Base-by-base conservation (phyloP, 208 protist genomes). In the Phytomonas sp. region DNA sequence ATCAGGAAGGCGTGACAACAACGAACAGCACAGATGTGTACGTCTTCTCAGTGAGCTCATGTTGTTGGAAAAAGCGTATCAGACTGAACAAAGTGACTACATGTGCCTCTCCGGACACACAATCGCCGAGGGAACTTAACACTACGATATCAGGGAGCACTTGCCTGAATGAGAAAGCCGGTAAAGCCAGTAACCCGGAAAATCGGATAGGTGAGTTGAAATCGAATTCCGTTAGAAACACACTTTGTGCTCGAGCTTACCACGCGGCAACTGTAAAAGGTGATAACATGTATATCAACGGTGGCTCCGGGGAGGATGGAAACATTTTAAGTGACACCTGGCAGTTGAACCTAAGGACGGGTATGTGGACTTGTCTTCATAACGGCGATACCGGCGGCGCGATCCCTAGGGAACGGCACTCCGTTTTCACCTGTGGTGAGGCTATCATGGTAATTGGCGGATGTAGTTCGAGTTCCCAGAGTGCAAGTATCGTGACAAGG, bases 361-460 rank as follows among this genome's bases (percentile, higher is more conserved):
- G 79, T 19, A 69, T 65, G 45, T 94, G 88, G 88, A 64, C 42
- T 49, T 81, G 76, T 62, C 62, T 92, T 29, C 88, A 94, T 74
- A 71, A 72, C 60, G 88, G 86, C 49, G 74, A 64, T 49, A 85
- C 71, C 63, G 82, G 80, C 7, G 88, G 90, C 67, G 80, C 86
- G 49, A 70, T 86, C 49, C 83, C 86, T 37, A 75, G 88, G 6
- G 86, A 92, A 69, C 69, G 76, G 68, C 88, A 94, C 79, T 79
- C 74, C 33, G 23, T 94, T 1, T 89, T 94, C 63, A 79, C 69
- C 6, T 92, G 84, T 42, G 86, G 88, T 4, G 82, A 91, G 65
- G 84, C 83, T 16, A 70, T 94, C 14, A 66, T 94, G 40, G 72
- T 86, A 5, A 82, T 94, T 12, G 88, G 88, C 59, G 88, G 88